Conservation (phyloP, 805 yeast genomes). For the Diddensiella santjacobensis region DNA sequence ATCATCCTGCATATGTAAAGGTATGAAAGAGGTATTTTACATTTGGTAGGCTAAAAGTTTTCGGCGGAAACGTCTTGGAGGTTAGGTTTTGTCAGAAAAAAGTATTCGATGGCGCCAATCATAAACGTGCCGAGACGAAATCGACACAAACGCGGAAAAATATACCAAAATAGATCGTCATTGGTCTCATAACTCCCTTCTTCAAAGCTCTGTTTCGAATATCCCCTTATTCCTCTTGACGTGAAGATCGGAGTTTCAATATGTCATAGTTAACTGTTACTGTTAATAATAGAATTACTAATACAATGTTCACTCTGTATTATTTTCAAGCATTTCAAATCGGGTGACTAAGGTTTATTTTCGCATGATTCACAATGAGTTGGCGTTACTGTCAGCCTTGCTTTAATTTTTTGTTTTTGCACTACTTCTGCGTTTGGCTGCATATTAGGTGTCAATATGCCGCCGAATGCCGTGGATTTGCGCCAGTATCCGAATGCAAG, state of each 20-base stretch:
- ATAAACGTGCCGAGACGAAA: neutral
- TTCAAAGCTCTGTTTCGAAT: no score
- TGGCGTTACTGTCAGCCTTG: neutral
- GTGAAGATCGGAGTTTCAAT: no score
- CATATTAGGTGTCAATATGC: no score
- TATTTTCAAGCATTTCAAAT: neutral
- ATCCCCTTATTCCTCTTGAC: no score
- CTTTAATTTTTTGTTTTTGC: no score
- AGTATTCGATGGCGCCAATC: neutral
- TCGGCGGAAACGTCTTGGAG: neutral
- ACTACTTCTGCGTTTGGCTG: no score
- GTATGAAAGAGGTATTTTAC: neutral
- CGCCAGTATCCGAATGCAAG: neutral
- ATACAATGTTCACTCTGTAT: no score
- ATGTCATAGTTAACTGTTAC: no score
- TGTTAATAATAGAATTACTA: no score
- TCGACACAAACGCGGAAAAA: neutral
- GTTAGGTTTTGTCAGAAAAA: neutral
- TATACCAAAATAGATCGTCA: neutral
- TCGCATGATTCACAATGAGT: neutral
- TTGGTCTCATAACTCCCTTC: no score
- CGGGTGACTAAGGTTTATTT: no score
- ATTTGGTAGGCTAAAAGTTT: neutral
- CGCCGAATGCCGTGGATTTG: neutral
- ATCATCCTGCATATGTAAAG: neutral